These are phyloP conservation scores for Dryas octopetala DNA, from an alignment of 306 rosid genomes.

Conservation along the genomic window DNA sequence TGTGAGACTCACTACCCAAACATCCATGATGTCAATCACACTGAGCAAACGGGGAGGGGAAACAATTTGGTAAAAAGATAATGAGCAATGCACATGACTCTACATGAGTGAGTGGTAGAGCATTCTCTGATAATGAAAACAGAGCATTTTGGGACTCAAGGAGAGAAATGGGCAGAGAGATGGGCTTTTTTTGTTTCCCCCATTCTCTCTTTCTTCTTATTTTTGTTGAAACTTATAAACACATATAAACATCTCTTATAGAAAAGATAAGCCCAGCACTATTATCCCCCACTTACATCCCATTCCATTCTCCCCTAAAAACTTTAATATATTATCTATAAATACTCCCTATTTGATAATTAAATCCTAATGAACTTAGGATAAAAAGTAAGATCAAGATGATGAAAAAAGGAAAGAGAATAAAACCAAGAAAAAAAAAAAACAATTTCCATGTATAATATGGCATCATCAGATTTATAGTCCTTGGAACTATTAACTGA, in stretches of 20 bases:
- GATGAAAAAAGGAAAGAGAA: conserved; percentile 20
- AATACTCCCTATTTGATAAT: conserved; percentile 37
- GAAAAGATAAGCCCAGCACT: conserved; percentile 12
- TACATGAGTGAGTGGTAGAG: not conserved
- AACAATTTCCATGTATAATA: conserved; percentile 53
- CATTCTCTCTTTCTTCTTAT: conserved; percentile 31
- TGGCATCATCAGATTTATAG: conserved; percentile 24
- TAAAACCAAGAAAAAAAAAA: conserved; percentile 29
- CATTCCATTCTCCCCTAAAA: conserved; percentile 28
- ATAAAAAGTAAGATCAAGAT: conserved; percentile 26
- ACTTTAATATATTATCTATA: conserved; percentile 40
- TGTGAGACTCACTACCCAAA: conserved; percentile 39
- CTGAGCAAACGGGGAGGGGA: conserved; percentile 3
- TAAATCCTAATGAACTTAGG: conserved; percentile 37
- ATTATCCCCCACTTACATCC: conserved; percentile 33
- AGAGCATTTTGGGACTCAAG: not conserved
- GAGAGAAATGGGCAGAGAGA: conserved; percentile 29
- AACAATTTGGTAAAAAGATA: not conserved
- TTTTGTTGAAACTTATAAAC: conserved; percentile 55
- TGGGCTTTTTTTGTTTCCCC: conserved; percentile 12
- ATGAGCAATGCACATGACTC: conserved; percentile 25
- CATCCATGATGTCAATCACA: conserved; percentile 45
- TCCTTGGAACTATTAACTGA: conserved; percentile 28
- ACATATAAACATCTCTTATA: conserved; percentile 48
- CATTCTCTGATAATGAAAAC: not conserved